Conservation (phyloP, 2,329 filamentous ascomycete genomes). For the Stemphylium beticola region DNA sequence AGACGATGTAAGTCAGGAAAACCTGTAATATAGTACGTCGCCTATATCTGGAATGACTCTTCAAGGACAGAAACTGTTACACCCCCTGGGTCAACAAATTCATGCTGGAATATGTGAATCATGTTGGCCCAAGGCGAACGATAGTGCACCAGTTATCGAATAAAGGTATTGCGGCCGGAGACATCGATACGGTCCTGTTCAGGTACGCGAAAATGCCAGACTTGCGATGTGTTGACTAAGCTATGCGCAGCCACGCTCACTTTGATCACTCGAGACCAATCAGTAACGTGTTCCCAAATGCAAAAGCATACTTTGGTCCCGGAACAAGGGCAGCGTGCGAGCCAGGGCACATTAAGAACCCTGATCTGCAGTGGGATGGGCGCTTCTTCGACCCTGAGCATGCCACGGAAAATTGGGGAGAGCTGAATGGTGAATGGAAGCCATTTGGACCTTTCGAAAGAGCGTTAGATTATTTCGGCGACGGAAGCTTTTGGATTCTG, state of each 20-base stretch:
- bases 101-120: constrained; percentile 36
- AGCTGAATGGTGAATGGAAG: constrained; percentile 38
- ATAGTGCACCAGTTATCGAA: constrained; percentile 37
- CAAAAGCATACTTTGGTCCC: constrained; percentile 40
- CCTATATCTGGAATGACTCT: background rate
- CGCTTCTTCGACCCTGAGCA: constrained; percentile 41
- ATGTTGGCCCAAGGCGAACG: constrained; percentile 35
- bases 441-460: constrained; percentile 45
- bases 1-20: constrained; percentile 24
- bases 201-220: constrained; percentile 22
- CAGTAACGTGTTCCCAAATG: constrained; percentile 35
- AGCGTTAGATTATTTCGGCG: constrained; percentile 47
- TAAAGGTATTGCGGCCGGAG: constrained; percentile 24
- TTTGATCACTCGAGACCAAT: constrained; percentile 45
- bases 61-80: constrained; percentile 39
- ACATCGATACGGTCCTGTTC: constrained; percentile 39
- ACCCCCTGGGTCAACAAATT: constrained; percentile 43
- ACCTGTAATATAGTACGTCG: background rate
- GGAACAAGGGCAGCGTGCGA: constrained; percentile 36
- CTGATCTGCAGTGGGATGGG: constrained; percentile 40
- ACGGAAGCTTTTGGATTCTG: constrained; percentile 50
- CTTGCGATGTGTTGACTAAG: background rate
- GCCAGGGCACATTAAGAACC: constrained; percentile 39
- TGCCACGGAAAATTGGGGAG: constrained; percentile 37
- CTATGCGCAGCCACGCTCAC: constrained; percentile 37